A percentile compares a stretch with the other conserved stretches of the same genome.
Evolutionary conservation across 2,329 filamentous ascomycete genomes (phyloP).

Genomic region (Trichophyton mentagrophytes): DNA sequence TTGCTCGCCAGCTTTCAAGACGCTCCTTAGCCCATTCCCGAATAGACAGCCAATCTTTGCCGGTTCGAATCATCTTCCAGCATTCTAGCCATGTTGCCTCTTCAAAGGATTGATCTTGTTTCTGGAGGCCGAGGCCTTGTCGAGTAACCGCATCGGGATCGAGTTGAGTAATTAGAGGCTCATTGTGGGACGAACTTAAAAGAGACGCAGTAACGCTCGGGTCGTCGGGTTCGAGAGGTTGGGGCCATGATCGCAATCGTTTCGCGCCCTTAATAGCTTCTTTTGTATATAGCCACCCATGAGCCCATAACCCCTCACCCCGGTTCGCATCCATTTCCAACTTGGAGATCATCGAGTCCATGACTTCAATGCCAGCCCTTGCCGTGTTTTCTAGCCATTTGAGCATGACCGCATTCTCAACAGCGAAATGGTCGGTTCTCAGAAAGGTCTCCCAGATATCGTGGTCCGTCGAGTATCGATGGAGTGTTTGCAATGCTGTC

Average conservation of each 20-base stretch:
- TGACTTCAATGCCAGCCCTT: constrained; percentile 51
- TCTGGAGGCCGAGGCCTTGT: constrained; percentile 62
- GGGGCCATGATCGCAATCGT: constrained; percentile 55
- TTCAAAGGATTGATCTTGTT: constrained; percentile 79
- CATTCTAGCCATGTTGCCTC: constrained; percentile 85
- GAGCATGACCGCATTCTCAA: constrained; percentile 66
- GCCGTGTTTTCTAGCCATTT: constrained; percentile 77
- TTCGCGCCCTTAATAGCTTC: constrained; percentile 84
- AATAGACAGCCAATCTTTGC: constrained; percentile 60
- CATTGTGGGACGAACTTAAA: constrained; percentile 45
- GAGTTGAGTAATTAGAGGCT: constrained; percentile 66
- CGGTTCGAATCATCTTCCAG: constrained; percentile 81
- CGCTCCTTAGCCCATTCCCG: constrained; percentile 75
- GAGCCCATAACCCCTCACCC: constrained; percentile 62
- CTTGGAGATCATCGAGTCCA: constrained; percentile 63
- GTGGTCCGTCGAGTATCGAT: constrained; percentile 46
- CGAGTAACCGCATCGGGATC: constrained; percentile 83
- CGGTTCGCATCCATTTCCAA: constrained; percentile 64
- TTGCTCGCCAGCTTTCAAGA: constrained; percentile 78
- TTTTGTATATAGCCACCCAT: constrained; percentile 87
- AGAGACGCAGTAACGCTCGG: constrained; percentile 45
- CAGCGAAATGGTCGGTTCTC: constrained; percentile 55
- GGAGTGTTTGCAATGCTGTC: constrained; percentile 31
- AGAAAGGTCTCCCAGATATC: constrained; percentile 65
- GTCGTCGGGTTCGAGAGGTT: constrained; percentile 51